Conservation (phyloP, 345 rosid species). For the Arabis hirsuta region DNA sequence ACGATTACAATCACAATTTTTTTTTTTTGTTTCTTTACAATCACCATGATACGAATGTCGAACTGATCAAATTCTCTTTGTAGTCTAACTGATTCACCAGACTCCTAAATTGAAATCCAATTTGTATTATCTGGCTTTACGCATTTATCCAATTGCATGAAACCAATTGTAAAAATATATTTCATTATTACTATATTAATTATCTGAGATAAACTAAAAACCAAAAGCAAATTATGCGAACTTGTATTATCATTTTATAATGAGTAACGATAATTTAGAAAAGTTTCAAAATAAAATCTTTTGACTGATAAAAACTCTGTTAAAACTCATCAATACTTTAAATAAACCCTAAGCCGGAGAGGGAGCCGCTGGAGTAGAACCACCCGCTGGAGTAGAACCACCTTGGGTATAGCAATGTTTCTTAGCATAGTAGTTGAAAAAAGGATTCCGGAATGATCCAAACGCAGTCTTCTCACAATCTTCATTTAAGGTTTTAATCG, state of each 20-base stretch:
- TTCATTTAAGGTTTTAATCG: not conserved
- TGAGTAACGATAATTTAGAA: not conserved
- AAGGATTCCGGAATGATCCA: constrained; percentile 14
- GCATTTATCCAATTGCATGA: too few relatives aligned
- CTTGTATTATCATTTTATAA: not conserved
- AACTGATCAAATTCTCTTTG: too few relatives aligned
- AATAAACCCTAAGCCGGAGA: not conserved
- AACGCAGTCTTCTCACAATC: constrained; percentile 21
- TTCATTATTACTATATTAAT: not conserved
- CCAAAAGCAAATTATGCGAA: not conserved
- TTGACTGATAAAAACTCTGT: not conserved
- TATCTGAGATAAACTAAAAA: not conserved
- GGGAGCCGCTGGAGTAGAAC: not conserved
- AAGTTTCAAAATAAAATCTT: not conserved
- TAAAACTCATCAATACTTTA: not conserved
- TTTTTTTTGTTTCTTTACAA: too few relatives aligned
- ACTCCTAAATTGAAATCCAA: too few relatives aligned
- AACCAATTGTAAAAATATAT: too few relatives aligned
- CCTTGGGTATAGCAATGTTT: not conserved
- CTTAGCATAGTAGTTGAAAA: constrained; percentile 6
- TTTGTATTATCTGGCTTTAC: too few relatives aligned
- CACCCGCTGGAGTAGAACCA: not conserved
- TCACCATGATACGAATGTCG: too few relatives aligned
- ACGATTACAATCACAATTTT: too few relatives aligned
- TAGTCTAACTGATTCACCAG: too few relatives aligned